Evolutionary conservation across 1,284 basidiomycete species (phyloP), one percentile per base, ranked within the genome.

Genomic region (Fistulinella staudtii): DNA sequence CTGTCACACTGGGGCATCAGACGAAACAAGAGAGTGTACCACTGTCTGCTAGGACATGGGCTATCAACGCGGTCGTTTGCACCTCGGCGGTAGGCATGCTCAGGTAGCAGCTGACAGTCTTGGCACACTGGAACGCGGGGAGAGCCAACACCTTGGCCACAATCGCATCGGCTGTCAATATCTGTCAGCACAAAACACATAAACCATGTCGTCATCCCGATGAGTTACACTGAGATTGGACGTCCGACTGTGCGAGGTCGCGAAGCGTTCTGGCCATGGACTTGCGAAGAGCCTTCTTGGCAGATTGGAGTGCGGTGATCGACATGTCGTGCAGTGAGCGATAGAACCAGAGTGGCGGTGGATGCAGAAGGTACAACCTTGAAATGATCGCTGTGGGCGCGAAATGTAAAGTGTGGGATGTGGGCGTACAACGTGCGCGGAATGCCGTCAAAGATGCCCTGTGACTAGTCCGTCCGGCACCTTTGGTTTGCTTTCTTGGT

Each of bases 21-120:
- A 8, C 5, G 33, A 35, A 13, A 8, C 18, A 21, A 10, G 33
- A 18, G 11, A 11, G 18, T 20, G 33, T 13, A 68, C 64, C 53
- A 8, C 17, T 39, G 52, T 66, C 51, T 17, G 52, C 46, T 14
- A 67, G 40, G 22, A 63, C 50, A 8, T 43, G 23, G 14, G 49
- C 39, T 4, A 62, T 41, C 36, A 89, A 56, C 1, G 58, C 55
- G 8, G 69, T 57, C 1, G 87, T 89, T 53, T 82, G 73, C 31
- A 81, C 68, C 55, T 89, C 87, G 8, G 74, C 82, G 9, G 72
- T 60, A 11, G 84, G 82, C 86, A 89, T 89, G 64, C 78, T 88
- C 36, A 89, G 68, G 60, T 83, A 89, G 62, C 87, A 89, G 66
- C 83, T 80, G 23, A 88, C 59, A 13, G 70, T 70, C 47, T 62